Conservation (phyloP, 2,329 filamentous ascomycete genomes). For the Hymenotorrendiella dingleyae region DNA sequence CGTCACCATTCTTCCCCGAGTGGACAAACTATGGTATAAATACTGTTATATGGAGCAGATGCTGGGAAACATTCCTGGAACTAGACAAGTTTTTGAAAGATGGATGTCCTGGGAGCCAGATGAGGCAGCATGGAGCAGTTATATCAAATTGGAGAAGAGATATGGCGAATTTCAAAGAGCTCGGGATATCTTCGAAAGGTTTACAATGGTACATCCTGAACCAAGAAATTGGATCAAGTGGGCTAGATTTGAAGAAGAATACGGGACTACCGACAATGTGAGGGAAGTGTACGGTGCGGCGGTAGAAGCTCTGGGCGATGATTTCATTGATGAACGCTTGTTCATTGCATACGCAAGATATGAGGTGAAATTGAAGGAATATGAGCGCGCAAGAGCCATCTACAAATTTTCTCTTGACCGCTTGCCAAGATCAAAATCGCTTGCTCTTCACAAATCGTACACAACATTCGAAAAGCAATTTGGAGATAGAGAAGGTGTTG, state of each 20-base stretch:
- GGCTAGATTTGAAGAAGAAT: constrained; percentile 95
- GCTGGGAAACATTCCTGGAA: constrained; percentile 86
- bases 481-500: constrained; percentile 85
- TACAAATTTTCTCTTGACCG: constrained; percentile 96
- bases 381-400: constrained; percentile 86
- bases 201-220: constrained; percentile 89
- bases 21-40: constrained; percentile 99
- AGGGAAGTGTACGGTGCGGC: constrained; percentile 86
- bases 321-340: constrained; percentile 92
- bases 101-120: constrained; percentile 99
- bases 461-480: constrained; percentile 98
- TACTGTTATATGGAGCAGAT: constrained; percentile 99
- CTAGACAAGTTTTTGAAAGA: constrained; percentile 88
- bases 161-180: constrained; percentile 89
- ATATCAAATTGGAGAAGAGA: constrained; percentile 94
- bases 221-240: constrained; percentile 98
- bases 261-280: constrained; percentile 84
- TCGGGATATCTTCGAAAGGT: constrained; percentile 82
- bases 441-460: constrained; percentile 83
- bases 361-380: constrained; percentile 90
- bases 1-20: constrained; percentile 82
- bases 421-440: constrained; percentile 79
- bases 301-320: constrained; percentile 84
- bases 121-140: constrained; percentile 89
- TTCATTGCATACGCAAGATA: constrained; percentile 96